Evolutionary conservation across 2,329 filamentous ascomycete genomes (phyloP).

Genomic region (Calcarisporium arbuscula): DNA sequence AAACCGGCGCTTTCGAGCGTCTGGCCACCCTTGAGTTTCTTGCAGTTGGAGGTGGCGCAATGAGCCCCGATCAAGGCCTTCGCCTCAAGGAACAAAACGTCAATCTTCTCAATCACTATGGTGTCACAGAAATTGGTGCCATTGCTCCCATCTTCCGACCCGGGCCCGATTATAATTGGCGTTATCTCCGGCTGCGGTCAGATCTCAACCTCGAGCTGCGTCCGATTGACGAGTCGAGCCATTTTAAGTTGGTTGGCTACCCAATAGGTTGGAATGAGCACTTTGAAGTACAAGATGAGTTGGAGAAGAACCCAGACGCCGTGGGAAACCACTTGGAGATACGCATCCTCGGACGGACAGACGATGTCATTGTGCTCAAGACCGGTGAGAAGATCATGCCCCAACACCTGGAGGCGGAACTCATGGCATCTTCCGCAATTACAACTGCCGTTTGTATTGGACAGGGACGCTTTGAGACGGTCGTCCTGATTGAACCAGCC

Average conservation of each 20-base stretch:
- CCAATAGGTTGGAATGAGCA: conserved; percentile 17
- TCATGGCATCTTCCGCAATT: conserved; percentile 6
- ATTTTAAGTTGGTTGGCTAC: conserved; percentile 18
- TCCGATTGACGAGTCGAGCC: conserved; percentile 8
- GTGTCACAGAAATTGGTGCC: conserved; percentile 26
- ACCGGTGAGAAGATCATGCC: conserved; percentile 14
- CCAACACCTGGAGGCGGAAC: conserved; percentile 8
- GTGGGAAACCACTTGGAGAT: conserved; percentile 11
- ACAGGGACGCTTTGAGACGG: conserved; percentile 9
- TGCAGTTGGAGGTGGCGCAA: conserved; percentile 21
- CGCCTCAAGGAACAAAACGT: conserved; percentile 13
- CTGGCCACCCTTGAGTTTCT: conserved; percentile 19
- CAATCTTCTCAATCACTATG: conserved; percentile 26
- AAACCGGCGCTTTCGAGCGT: conserved; percentile 6
- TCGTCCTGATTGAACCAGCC: conserved; percentile 11
- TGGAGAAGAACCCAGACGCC: conserved; percentile 16
- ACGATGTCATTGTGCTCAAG: conserved; percentile 16
- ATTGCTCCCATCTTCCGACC: conserved; percentile 25
- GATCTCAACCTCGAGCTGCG: conserved; percentile 20
- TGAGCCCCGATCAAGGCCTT: conserved; percentile 15
- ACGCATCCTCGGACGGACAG: conserved; percentile 22
- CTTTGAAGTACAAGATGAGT: conserved; percentile 24
- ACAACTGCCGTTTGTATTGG: conserved; percentile 10
- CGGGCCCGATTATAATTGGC: conserved; percentile 19
- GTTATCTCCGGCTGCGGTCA: conserved; percentile 20